Evolutionary conservation across 768 basidiomycete species (phyloP).

Genomic region (Lactarius evosmus): DNA sequence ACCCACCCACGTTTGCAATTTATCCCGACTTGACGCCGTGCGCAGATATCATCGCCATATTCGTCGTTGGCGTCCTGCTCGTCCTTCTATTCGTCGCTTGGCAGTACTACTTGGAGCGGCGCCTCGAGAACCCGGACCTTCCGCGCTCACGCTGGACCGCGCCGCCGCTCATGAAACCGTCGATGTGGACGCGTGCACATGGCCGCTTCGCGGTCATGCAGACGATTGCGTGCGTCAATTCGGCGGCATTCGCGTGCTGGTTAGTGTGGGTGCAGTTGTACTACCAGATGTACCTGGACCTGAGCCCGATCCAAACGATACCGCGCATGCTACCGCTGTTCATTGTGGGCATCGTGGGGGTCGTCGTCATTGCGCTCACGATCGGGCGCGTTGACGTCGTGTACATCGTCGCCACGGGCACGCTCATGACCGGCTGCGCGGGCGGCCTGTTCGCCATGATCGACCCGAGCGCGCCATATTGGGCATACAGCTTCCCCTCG

Average conservation of each 20-base stretch:
- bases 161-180: conserved; percentile 63
- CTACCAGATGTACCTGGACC: conserved; percentile 61
- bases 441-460: conserved; percentile 69
- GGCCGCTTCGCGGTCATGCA: conserved; percentile 63
- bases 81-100: conserved; percentile 57
- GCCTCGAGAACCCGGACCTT: conserved; percentile 23
- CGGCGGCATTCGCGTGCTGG: conserved; percentile 57
- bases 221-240: conserved; percentile 57
- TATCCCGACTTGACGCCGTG: conserved; percentile 26
- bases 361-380: conserved; percentile 59
- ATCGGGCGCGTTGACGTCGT: conserved; percentile 55
- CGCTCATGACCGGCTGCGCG: conserved; percentile 53
- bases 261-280: conserved; percentile 61
- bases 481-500: conserved; percentile 75
- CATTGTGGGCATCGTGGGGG: conserved; percentile 61
- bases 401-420: conserved; percentile 52
- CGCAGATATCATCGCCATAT: conserved; percentile 66
- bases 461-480: conserved; percentile 53
- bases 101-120: conserved; percentile 58
- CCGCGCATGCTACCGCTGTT: conserved; percentile 70
- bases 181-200: conserved; percentile 59
- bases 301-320: conserved; percentile 58
- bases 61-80: conserved; percentile 59
- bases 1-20: not conserved
- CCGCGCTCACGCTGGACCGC: conserved; percentile 37